Evolutionary conservation across 2,329 filamentous ascomycete species (phyloP), one percentile per base, ranked within the genome.

Genomic region (Incumbomyces delicatus): DNA sequence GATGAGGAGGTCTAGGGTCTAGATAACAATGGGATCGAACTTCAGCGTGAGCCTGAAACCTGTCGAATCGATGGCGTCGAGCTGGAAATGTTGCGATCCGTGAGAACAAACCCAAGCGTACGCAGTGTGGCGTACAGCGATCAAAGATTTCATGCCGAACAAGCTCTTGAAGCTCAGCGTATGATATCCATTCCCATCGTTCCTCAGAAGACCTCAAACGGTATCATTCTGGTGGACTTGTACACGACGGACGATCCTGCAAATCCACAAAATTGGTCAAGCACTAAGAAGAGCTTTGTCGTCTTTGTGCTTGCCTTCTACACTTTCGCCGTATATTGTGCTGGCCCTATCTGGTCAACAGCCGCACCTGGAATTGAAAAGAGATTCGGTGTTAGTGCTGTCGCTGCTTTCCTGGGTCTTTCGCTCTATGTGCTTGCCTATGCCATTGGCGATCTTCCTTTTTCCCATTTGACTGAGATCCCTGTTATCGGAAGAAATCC

Each of bases 391-490:
- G 44, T 57, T 11, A 52, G 46, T 2, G 20, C 49, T 7, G 44
- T 46, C 18, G 52, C 52, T 13, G 54, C 54, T 1, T 44, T 46
- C n/a, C 46, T 55, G 2, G 53, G 55, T 22, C 45, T 57, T 17
- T 53, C 54, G 1, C 52, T 57, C 49, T 57, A 56, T 34, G 55
- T 57, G 3, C 33, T 56, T 11, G 55, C 51, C 30, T 64, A 57
- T 42, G 55, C 54, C 11, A 44, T 55, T 18, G 55, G 55, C 2
- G 54, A 54, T 31, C 34, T 57, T 30, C 38, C 56, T 13, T 85
- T 77, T 63, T 78, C 78, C 0, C 83, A 83, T 0, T 61, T 86
- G 39, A 76, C 71, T 39, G 83, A 87, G 62, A 78, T 86, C 20
- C 80, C 82, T 0, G 59, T 72, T 39, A 75, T 86, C 41, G 83